phyloP scores from a whole-genome alignment of 73 alveolate genomes.

The Symbiodinium natans region DNA sequence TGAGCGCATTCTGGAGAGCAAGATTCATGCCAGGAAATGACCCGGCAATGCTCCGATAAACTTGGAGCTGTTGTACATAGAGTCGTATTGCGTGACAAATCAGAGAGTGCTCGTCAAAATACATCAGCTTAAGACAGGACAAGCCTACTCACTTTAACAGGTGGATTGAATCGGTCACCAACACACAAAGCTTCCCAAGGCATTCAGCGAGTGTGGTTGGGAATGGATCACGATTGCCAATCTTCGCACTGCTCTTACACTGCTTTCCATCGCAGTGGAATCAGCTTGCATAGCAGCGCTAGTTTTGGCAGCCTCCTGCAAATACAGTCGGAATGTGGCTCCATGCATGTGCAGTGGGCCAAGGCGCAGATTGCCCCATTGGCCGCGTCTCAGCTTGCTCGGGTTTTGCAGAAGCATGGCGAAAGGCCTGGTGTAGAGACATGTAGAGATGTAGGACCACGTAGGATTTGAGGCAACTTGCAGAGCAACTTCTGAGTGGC shows the following conservation, averaged over 20 bases:
- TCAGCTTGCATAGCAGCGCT: no score
- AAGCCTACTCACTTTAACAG: no score
- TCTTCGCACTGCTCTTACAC: slow-evolving; percentile 2
- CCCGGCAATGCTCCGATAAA: not conserved
- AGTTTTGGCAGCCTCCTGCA: no score
- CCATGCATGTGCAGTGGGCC: no score
- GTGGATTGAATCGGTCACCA: no score
- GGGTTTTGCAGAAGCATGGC: slow-evolving; percentile 82
- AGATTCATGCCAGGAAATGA: not conserved
- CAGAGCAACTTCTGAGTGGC: not conserved
- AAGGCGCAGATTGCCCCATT: slow-evolving; percentile 74
- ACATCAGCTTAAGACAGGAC: no score
- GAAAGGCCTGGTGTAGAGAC: slow-evolving; percentile 4
- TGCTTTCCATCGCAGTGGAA: not conserved
- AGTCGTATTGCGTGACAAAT: not conserved
- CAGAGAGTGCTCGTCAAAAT: no score
- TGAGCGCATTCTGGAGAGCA: not conserved
- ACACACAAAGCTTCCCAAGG: not conserved
- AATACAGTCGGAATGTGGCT: no score
- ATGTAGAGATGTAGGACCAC: not conserved
- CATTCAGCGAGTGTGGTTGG: slow-evolving; percentile 85
- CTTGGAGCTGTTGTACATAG: not conserved
- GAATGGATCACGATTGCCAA: slow-evolving; percentile 39
- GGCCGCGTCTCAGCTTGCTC: slow-evolving; percentile 70
- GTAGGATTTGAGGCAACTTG: not conserved